phyloP scores from a whole-genome alignment of 2,329 filamentous ascomycete species.

The Aspergillus phoenicis region DNA sequence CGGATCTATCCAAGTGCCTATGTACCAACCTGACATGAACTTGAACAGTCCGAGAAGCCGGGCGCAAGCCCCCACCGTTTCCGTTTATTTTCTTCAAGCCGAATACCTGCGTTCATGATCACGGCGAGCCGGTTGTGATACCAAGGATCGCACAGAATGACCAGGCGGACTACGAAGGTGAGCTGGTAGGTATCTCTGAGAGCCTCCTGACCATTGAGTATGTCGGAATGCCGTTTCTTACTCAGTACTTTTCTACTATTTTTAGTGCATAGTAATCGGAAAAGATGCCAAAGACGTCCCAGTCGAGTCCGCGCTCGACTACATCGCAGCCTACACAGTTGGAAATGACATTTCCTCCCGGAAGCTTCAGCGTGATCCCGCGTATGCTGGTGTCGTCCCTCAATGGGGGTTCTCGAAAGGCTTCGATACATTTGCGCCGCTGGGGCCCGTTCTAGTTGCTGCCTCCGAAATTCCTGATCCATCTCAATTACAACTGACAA shows the following conservation, averaged over 20 bases:
- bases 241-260: too few species aligned
- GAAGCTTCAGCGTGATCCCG: conserved; percentile 55
- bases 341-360: conserved; percentile 60
- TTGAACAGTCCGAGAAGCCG: conserved; percentile 53
- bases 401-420: conserved; percentile 62
- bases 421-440: conserved; percentile 59
- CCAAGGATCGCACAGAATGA: conserved; percentile 64
- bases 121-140: conserved; percentile 63
- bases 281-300: conserved; percentile 55
- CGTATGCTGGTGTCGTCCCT: conserved; percentile 52
- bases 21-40: not conserved
- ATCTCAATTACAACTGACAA: conserved; percentile 47
- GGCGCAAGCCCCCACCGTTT: conserved; percentile 56
- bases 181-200: conserved; percentile 62
- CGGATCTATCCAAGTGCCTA: too few species aligned
- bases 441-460: conserved; percentile 54
- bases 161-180: conserved; percentile 71
- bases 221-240: too few species aligned
- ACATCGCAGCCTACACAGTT: conserved; percentile 57
- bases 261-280: conserved; percentile 53
- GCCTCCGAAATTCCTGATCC: conserved; percentile 48
- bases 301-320: conserved; percentile 48
- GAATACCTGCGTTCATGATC: conserved; percentile 62
- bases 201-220: too few species aligned
- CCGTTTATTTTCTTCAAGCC: conserved; percentile 74